phyloP scores from a whole-genome alignment of 768 basidiomycete species.

The Cystobasidium tubakii region DNA sequence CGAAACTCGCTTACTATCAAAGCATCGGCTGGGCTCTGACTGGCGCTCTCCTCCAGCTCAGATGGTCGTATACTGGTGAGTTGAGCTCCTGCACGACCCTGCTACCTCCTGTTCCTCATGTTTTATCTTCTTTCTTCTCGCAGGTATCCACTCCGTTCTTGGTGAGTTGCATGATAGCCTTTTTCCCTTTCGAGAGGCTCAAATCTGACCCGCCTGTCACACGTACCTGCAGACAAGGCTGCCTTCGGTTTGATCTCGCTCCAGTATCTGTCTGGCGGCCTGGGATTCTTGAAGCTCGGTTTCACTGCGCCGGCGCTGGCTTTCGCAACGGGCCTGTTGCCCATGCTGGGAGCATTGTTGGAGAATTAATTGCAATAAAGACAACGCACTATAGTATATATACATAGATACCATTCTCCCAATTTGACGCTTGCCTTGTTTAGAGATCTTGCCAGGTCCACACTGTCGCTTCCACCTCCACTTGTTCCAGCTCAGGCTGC shows the following conservation, averaged over 20 bases:
- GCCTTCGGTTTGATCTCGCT: slow-evolving; percentile 19
- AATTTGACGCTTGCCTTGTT: neutral
- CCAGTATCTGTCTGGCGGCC: slow-evolving; percentile 17
- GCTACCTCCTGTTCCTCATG: neutral
- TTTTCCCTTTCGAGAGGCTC: neutral
- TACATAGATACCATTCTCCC: neutral
- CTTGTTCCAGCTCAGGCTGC: too few relatives aligned
- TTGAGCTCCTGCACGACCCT: neutral
- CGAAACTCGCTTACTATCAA: slow-evolving; percentile 33
- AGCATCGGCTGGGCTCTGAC: neutral
- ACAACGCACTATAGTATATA: neutral
- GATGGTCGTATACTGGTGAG: slow-evolving; percentile 32
- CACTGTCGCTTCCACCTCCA: too few relatives aligned
- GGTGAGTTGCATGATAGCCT: slow-evolving; percentile 2
- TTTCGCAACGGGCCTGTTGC: slow-evolving; percentile 15
- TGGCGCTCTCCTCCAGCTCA: slow-evolving; percentile 25
- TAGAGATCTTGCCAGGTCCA: too few relatives aligned
- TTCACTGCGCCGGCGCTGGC: slow-evolving; percentile 22
- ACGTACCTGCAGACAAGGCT: slow-evolving; percentile 25
- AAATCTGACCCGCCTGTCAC: neutral
- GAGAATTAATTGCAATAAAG: slow-evolving; percentile 9
- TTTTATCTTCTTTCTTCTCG: neutral
- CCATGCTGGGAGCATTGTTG: slow-evolving; percentile 24
- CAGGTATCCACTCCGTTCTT: slow-evolving; percentile 32
- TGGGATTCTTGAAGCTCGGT: slow-evolving; percentile 13